phyloP scores from a whole-genome alignment of 805 yeast genomes.

The Vanderwaltozyma tropicalis region DNA sequence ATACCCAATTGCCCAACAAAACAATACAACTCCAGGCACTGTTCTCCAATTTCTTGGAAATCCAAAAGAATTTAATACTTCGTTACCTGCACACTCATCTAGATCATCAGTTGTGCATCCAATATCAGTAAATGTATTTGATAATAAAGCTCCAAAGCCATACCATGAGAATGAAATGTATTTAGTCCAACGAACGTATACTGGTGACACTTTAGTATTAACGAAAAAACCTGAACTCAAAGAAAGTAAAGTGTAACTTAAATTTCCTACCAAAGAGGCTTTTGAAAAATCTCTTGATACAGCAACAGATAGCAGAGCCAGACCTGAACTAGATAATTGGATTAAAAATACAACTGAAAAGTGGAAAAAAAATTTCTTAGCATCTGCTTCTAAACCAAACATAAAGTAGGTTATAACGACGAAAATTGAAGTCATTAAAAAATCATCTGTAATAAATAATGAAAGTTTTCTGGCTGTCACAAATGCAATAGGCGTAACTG shows the following conservation, averaged over 20 bases:
- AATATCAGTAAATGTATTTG: constrained; percentile 52
- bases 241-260: constrained; percentile 59
- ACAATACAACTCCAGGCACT: constrained; percentile 49
- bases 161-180: constrained; percentile 72
- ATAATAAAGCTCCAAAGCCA: constrained; percentile 55
- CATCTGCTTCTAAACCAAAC: constrained; percentile 53
- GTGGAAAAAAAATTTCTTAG: constrained; percentile 48
- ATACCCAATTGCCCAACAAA: constrained; percentile 51
- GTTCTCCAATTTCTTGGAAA: constrained; percentile 54
- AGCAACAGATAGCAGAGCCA: constrained; percentile 35
- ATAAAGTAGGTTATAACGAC: constrained; percentile 60
- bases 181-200: constrained; percentile 77
- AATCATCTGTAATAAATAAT: constrained; percentile 57
- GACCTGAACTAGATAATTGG: constrained; percentile 33
- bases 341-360: constrained; percentile 49
- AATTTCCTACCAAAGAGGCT: constrained; percentile 51
- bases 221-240: constrained; percentile 77
- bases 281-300: constrained; percentile 49
- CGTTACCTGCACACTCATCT: constrained; percentile 32
- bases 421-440: constrained; percentile 49
- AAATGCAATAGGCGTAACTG: constrained; percentile 58
- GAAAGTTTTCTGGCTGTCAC: constrained; percentile 55
- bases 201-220: constrained; percentile 65
- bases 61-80: constrained; percentile 48
- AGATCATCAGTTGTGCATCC: constrained; percentile 44